Conservation (phyloP, 345 rosid genomes). For the Rhizophora apiculata region DNA sequence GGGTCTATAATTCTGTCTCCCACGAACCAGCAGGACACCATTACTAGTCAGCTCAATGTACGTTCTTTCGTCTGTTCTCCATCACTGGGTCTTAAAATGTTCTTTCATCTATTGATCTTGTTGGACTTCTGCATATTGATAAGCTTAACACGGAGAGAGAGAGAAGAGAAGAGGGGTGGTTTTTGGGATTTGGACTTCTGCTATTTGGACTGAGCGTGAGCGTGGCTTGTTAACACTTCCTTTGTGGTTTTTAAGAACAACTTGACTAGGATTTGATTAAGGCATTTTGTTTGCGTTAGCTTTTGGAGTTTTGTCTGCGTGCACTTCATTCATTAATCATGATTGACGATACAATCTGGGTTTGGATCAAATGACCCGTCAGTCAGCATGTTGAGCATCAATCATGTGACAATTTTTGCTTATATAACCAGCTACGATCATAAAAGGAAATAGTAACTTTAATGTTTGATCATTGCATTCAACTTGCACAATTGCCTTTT, state of each 20-base stretch:
- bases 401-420: not conserved
- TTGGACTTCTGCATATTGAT: not conserved
- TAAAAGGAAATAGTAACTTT: not conserved
- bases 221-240: not conserved
- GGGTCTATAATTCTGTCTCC: conserved; percentile 20
- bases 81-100: not conserved
- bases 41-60: conserved; percentile 33
- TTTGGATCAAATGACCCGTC: not conserved
- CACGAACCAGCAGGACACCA: conserved; percentile 34
- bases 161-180: too few species aligned
- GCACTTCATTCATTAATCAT: not conserved
- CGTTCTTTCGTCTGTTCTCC: conserved; percentile 6
- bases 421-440: not conserved
- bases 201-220: not conserved
- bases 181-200: too few species aligned
- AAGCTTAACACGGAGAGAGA: too few species aligned
- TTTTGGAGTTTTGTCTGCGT: not conserved
- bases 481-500: not conserved
- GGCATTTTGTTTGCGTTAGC: not conserved
- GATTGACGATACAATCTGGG: not conserved
- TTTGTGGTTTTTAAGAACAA: not conserved
- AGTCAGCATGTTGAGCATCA: not conserved
- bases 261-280: not conserved
- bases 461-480: not conserved
- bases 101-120: too few species aligned